Evolutionary conservation across 2,329 filamentous ascomycete genomes (phyloP), one percentile per base, ranked within the genome.

Genomic region (Atkinsonella hypoxylon): DNA sequence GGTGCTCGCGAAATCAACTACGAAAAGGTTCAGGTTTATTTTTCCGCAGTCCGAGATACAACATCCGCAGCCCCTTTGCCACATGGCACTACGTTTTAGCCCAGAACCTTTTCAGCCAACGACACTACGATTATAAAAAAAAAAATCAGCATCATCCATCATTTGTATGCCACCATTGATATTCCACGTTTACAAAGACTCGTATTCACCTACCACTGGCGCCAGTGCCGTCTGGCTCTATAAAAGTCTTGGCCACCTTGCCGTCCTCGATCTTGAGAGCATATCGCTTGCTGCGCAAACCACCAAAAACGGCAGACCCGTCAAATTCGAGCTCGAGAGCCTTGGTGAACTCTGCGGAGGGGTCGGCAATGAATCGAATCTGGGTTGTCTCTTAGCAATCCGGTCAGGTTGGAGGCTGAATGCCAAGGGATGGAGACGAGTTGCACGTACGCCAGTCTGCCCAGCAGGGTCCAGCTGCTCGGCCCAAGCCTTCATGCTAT

Each of bases 291-390:
- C 86, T 85, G 56, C 91, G 82, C 59, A 79, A 73, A 59, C 84
- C 83, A 42, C 91, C 91, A 61, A 97, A 93, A 65, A 95, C 80
- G 50, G 85, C 74, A 12, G 78, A 75, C 48, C 78, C 84, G 56
- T 95, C 89, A 62, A 95, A 96, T 56, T 78, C 78, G 42, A 96
- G 77, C 53, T 95, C 89, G 36, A 95, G 75, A 3, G 85, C 83
- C 65, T 88, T 83, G 57, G 87, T 93, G 70, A 96, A 95, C 53
- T 79, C 75, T 52, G 81, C 85, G 8, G 80, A 76, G 8, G 89
- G 86, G 67, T 95, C 90, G 47, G 84, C 89, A 41, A 96, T 75
- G 76, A 95, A 95, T 56, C 90, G 89, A 61, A 95, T 83, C 87
- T 93, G 18, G 7, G 55, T 53, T 13, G 13, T 13, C 18, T 26